phyloP scores from a whole-genome alignment of 129 eudicot species.

The Flaveria bidentis region DNA sequence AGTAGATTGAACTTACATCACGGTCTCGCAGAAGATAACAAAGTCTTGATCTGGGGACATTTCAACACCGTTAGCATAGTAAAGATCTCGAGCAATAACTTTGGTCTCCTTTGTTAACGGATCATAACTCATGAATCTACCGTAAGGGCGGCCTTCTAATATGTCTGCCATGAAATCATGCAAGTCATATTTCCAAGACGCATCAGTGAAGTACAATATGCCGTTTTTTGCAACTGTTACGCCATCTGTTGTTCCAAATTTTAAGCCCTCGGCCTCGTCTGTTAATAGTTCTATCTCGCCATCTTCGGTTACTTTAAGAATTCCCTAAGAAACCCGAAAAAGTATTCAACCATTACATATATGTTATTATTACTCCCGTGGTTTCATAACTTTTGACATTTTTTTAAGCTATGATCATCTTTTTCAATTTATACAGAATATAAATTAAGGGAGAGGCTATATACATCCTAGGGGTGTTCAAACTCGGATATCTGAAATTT shows the following conservation, averaged over 20 bases:
- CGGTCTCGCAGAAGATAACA: conserved; percentile 84
- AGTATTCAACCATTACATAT: no score
- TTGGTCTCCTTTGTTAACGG: conserved; percentile 64
- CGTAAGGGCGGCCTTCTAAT: conserved; percentile 67
- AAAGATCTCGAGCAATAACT: conserved; percentile 65
- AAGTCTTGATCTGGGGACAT: conserved; percentile 69
- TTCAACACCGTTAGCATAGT: conserved; percentile 81
- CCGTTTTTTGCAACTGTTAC: conserved; percentile 66
- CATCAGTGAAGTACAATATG: conserved; percentile 79
- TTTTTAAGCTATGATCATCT: no score
- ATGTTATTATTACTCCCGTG: no score
- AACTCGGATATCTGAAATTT: no score
- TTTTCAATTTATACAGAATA: no score
- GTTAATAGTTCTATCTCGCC: conserved; percentile 56
- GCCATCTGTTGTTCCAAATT: conserved; percentile 69
- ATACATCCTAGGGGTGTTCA: no score
- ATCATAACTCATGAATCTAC: conserved; percentile 84
- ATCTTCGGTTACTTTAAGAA: conserved; percentile 61
- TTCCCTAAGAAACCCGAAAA: conserved; percentile 46
- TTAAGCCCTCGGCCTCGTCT: conserved; percentile 77
- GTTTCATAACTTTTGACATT: no score
- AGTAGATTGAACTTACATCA: conserved; percentile 42
- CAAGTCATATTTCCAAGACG: conserved; percentile 59
- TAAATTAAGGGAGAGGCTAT: no score
- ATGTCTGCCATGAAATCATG: conserved; percentile 34